A percentile compares a stretch with the other conserved stretches of the same genome.
Conservation (phyloP, 202 grass and related monocot species). For the Panicum hallii region DNA sequence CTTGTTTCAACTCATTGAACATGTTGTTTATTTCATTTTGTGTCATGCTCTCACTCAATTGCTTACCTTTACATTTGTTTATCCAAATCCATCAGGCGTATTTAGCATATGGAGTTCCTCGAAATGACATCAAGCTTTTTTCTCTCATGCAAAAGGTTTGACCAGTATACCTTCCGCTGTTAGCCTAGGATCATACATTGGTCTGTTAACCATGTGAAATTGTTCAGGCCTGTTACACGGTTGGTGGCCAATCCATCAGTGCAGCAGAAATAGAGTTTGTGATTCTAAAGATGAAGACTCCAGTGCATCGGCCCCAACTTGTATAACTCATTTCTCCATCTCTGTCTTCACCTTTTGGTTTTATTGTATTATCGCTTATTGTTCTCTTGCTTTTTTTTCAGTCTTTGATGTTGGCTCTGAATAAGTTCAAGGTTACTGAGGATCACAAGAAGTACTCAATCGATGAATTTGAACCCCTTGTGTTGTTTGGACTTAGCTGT, state of each 20-base stretch:
- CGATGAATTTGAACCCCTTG: conserved; percentile 69
- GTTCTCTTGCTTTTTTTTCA: conserved; percentile 41
- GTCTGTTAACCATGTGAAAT: conserved; percentile 33
- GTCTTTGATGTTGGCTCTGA: conserved; percentile 88
- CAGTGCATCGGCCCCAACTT: conserved; percentile 86
- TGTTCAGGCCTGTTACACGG: conserved; percentile 90
- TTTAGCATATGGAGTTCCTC: conserved; percentile 98
- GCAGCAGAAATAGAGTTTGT: conserved; percentile 99
- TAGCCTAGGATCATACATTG: conserved; percentile 26
- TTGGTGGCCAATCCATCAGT: conserved; percentile 92
- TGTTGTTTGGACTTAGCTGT: conserved; percentile 88
- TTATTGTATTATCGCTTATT: conserved; percentile 44
- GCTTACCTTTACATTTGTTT: conserved; percentile 32
- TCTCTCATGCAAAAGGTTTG: conserved; percentile 98
- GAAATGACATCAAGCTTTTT: conserved; percentile 96
- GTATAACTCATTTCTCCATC: conserved; percentile 52
- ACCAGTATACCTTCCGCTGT: conserved; percentile 34
- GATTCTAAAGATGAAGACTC: conserved; percentile 96
- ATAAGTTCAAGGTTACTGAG: conserved; percentile 95
- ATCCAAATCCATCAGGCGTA: conserved; percentile 66
- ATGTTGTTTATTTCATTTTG: background rate
- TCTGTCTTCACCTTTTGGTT: conserved; percentile 28
- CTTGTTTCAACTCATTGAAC: background rate
- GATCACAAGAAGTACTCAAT: conserved; percentile 89
- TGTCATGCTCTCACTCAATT: conserved; percentile 12